Conservation (phyloP, 2,329 filamentous ascomycete genomes). For the Parascedosporium putredinis region DNA sequence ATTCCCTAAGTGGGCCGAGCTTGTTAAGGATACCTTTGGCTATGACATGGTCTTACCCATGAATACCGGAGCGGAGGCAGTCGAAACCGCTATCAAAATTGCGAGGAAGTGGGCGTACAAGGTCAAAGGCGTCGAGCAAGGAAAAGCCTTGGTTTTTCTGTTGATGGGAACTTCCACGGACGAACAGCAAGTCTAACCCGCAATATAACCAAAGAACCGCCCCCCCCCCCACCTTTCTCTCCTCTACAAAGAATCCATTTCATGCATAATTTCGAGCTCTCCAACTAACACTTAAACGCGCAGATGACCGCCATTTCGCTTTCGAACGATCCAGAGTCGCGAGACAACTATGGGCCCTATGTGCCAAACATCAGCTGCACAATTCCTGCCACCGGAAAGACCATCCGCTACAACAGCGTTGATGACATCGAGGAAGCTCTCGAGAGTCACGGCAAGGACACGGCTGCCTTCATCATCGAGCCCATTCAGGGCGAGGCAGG, state of each 20-base stretch:
- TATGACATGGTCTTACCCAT: conserved; percentile 98
- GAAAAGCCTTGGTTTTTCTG: conserved; percentile 79
- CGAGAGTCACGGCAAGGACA: conserved; percentile 70
- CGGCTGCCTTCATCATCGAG: conserved; percentile 88
- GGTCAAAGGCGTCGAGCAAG: conserved; percentile 77
- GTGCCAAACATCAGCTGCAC: conserved; percentile 75
- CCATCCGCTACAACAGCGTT: conserved; percentile 80
- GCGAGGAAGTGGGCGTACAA: conserved; percentile 98
- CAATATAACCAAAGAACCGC: too few relatives aligned
- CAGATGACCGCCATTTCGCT: conserved; percentile 91
- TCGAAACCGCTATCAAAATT: conserved; percentile 93
- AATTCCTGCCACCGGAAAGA: conserved; percentile 62
- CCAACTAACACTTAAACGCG: neutral
- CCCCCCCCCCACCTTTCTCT: too few relatives aligned
- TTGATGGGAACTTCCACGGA: conserved; percentile 90
- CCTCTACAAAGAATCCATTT: too few relatives aligned
- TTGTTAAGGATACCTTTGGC: conserved; percentile 77
- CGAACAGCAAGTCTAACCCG: conserved; percentile 63
- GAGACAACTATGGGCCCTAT: conserved; percentile 94
- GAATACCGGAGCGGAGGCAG: conserved; percentile 95
- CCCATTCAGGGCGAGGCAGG: conserved; percentile 97
- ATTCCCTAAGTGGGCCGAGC: conserved; percentile 90
- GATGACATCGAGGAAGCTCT: conserved; percentile 69
- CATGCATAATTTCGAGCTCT: neutral
- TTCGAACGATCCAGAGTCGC: conserved; percentile 89